Conservation (phyloP, 371 early-diverging fungal genomes). For the Mortierella sp. region DNA sequence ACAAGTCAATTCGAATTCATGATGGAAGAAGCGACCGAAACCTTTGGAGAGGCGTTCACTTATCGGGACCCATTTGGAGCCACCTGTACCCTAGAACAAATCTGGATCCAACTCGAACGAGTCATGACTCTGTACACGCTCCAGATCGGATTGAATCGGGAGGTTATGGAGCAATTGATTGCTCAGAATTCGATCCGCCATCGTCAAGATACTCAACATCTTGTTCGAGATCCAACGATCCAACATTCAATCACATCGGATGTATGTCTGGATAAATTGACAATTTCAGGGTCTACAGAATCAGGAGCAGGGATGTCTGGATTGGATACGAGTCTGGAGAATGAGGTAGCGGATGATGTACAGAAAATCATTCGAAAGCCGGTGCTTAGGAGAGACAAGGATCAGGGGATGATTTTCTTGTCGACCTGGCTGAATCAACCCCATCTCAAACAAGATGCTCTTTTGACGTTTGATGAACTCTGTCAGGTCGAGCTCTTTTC, state of each 20-base stretch:
- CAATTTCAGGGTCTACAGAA: too few species aligned
- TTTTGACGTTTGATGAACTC: conserved; percentile 42
- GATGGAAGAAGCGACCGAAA: conserved; percentile 50
- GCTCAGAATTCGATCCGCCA: conserved; percentile 10
- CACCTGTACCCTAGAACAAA: conserved; percentile 48
- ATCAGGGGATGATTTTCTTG: conserved; percentile 48
- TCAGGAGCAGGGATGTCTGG: neutral
- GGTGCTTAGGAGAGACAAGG: conserved; percentile 34
- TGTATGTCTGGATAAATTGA: too few species aligned
- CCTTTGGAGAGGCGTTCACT: conserved; percentile 46
- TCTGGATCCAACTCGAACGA: conserved; percentile 38
- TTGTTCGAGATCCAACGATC: too few species aligned
- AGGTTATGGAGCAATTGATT: conserved; percentile 37
- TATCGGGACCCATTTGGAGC: conserved; percentile 40
- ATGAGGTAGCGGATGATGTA: neutral
- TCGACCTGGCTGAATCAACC: conserved; percentile 53
- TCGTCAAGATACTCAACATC: too few species aligned
- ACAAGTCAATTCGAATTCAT: conserved; percentile 45
- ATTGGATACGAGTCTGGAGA: too few species aligned
- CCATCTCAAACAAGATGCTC: conserved; percentile 25
- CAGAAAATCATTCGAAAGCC: conserved; percentile 4
- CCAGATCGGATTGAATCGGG: conserved; percentile 32
- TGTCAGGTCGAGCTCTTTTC: conserved; percentile 40
- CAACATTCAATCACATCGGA: neutral
- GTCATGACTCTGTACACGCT: conserved; percentile 34